phyloP scores from a whole-genome alignment of 352 stramenopile genomes.

The Phytophthora podocarpi region DNA sequence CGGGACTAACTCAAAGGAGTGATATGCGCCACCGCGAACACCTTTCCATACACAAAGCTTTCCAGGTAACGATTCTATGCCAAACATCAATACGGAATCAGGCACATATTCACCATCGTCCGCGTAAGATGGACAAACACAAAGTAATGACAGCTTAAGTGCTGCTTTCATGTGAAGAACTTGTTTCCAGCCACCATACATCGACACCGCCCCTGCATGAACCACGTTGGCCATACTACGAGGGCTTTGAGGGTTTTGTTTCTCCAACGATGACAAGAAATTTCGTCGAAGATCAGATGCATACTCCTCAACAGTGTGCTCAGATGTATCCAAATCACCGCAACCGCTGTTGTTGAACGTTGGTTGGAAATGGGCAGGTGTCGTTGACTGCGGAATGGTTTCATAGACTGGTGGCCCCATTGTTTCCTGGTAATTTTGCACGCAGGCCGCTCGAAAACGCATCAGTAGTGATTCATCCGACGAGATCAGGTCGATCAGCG shows the following conservation, averaged over 20 bases:
- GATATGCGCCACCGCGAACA: constrained; percentile 31
- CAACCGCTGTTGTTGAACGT: constrained; percentile 10
- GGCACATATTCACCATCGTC: constrained; percentile 80
- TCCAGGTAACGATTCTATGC: constrained; percentile 49
- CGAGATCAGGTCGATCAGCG: constrained; percentile 39
- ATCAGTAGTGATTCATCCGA: constrained; percentile 43
- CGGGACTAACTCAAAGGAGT: constrained; percentile 53
- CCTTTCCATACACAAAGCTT: constrained; percentile 73
- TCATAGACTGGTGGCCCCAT: constrained; percentile 9
- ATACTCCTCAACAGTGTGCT: constrained; percentile 35
- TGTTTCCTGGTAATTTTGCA: constrained; percentile 17
- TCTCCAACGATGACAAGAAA: constrained; percentile 45
- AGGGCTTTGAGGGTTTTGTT: constrained; percentile 29
- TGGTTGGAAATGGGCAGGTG: constrained; percentile 25
- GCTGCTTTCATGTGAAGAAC: constrained; percentile 44
- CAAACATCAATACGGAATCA: constrained; percentile 75
- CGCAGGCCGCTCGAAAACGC: constrained; percentile 52
- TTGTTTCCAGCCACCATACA: constrained; percentile 77
- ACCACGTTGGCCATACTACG: constrained; percentile 45
- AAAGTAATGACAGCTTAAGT: constrained; percentile 49
- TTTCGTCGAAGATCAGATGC: constrained; percentile 37
- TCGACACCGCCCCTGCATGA: constrained; percentile 67
- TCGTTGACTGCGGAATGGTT: constrained; percentile 12
- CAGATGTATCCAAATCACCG: background rate
- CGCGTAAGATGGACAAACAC: constrained; percentile 74